phyloP scores from a whole-genome alignment of 1,284 basidiomycete species.

The Pseudozyma tsukubaensis region DNA sequence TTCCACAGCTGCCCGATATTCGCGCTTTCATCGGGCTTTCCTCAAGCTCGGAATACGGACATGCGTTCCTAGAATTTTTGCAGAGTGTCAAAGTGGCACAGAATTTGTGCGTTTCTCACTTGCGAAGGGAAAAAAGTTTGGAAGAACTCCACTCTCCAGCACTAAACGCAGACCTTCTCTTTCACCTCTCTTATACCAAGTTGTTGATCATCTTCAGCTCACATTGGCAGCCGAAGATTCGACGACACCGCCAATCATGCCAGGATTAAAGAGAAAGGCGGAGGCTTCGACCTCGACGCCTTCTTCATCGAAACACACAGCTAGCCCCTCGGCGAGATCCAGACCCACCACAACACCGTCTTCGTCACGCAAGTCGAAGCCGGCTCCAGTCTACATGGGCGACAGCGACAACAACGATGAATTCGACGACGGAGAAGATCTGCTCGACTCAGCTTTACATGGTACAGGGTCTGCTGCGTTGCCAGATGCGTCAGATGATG shows the following conservation, averaged over 20 bases:
- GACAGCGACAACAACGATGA: slow-evolving; percentile 60
- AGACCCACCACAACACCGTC: slow-evolving; percentile 14
- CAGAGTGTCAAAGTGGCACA: neutral
- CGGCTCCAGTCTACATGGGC: slow-evolving; percentile 17
- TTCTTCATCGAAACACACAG: slow-evolving; percentile 26
- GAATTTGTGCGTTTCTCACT: neutral
- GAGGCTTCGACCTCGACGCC: slow-evolving; percentile 23
- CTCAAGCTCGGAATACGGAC: slow-evolving; percentile 15
- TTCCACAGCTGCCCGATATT: neutral
- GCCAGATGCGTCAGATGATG: slow-evolving; percentile 26
- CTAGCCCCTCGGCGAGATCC: slow-evolving; percentile 18
- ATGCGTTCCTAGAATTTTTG: slow-evolving; percentile 8
- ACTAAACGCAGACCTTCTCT: slow-evolving; percentile 2
- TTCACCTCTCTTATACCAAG: neutral
- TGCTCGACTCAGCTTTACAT: slow-evolving; percentile 43
- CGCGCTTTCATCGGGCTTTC: neutral
- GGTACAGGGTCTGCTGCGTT: slow-evolving; percentile 47
- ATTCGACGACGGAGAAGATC: slow-evolving; percentile 61
- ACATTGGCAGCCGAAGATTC: neutral
- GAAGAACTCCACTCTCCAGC: slow-evolving; percentile 11
- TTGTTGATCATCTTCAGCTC: neutral
- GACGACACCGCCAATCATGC: slow-evolving; percentile 22
- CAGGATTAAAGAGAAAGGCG: slow-evolving; percentile 52
- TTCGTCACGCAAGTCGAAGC: slow-evolving; percentile 13
- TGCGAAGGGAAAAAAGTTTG: slow-evolving; percentile 21